A percentile compares a stretch with the other conserved stretches of the same genome.
Conservation (phyloP, 129 eudicot genomes). For the Escallonia herrerae region DNA sequence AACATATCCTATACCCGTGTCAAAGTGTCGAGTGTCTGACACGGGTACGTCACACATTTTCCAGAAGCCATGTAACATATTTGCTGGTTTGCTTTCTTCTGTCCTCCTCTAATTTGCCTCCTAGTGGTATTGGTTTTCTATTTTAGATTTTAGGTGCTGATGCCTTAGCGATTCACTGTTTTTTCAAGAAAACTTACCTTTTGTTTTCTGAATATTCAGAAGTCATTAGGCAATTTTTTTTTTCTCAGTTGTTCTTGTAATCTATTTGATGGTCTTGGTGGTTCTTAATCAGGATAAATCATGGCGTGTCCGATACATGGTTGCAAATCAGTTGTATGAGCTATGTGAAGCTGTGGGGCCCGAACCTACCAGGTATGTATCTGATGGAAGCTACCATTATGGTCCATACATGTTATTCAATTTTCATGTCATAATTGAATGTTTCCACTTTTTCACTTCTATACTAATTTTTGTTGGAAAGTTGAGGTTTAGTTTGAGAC, state of each 20-base stretch:
- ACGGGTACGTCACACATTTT: no score
- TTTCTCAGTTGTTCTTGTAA: background rate
- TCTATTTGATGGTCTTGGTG: slow-evolving; percentile 11
- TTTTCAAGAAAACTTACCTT: background rate
- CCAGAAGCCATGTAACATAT: no score
- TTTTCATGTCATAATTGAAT: no score
- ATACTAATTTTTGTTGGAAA: no score
- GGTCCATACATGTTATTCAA: no score
- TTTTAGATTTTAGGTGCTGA: background rate
- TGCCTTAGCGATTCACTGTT: background rate
- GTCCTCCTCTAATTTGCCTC: background rate
- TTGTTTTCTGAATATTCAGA: no score
- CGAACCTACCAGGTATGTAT: slow-evolving; percentile 84
- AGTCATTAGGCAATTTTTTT: background rate
- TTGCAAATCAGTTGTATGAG: slow-evolving; percentile 95
- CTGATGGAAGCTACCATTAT: background rate
- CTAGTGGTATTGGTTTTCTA: background rate
- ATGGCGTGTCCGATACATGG: slow-evolving; percentile 99
- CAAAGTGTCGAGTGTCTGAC: no score
- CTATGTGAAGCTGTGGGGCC: slow-evolving; percentile 99
- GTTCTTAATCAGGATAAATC: slow-evolving; percentile 79
- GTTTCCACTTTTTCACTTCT: no score
- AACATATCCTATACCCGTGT: no score
- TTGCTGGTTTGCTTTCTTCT: no score
- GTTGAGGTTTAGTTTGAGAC: no score